Base-by-base conservation (phyloP, 2,329 filamentous ascomycete genomes). In the Epichloe hybrida region DNA sequence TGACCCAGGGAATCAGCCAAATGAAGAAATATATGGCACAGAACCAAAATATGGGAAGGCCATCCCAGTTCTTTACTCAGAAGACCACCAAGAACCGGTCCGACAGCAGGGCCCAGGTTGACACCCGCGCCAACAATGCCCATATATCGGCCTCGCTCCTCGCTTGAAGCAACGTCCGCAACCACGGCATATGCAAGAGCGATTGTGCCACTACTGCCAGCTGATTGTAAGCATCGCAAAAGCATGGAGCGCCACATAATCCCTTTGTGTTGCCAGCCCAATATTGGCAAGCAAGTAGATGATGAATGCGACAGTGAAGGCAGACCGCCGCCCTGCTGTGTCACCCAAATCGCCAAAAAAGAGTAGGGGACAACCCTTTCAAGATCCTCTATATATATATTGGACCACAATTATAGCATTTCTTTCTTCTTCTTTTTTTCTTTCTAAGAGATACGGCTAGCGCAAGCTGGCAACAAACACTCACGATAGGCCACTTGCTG, bases 71-170 rank as follows among this genome's bases (percentile, higher is more conserved):
- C 83, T 55, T 84, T 70, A 17, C 74, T 73, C 17, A 88, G 64
- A 1, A 86, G 55, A 1, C 83, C 84, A 13, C 84, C 83, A 3
- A 86, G 67, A 1, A 84, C 72, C 0, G 83, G 81, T 0, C 78
- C 74, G 4, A 80, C 50, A 0, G 76, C 66, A 3, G 75, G 74
- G 0, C 74, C 75, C 34, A 85, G 59, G 3, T 81, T 78, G 50
- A 76, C 69, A 15, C 76, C 80, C 4, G 72, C 72, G 35, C 74
- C 76, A n/a, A 81, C 77, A 53, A 81, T 75, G 48, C 79, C 84
- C 69, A 90, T 83, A 60, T 86, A 90, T 51, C 75, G 77, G 3
- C 86, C 87, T 57, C 87, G 72, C 62, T 91, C 84, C 0, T 77
- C 74, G 44, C 76, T 80, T 0, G 83, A 80, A 0, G 81, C 75